Percentiles rank a stretch among this genome's conserved stretches.
phyloP scores from a whole-genome alignment of 106 monocot genomes.

The Narthecium ossifragum region DNA sequence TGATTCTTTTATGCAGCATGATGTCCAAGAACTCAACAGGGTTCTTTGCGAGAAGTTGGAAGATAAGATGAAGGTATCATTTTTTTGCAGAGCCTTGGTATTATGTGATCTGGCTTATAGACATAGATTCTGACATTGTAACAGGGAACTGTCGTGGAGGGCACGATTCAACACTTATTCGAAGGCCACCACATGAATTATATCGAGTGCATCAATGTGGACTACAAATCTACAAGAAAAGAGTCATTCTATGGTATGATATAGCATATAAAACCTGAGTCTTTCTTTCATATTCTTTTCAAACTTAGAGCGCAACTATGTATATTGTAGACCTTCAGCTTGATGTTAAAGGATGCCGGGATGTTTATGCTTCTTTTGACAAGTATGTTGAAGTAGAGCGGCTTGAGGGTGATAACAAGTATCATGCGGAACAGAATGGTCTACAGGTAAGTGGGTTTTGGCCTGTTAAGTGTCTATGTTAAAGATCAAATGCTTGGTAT shows the following conservation, averaged over 20 bases:
- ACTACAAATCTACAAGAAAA: slow-evolving; percentile 83
- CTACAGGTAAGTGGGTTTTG: slow-evolving; percentile 55
- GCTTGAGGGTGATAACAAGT: slow-evolving; percentile 93
- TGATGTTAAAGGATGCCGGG: slow-evolving; percentile 84
- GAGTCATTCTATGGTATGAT: slow-evolving; percentile 87
- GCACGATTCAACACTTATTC: slow-evolving; percentile 89
- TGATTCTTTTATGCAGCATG: slow-evolving; percentile 97
- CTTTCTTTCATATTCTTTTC: no score
- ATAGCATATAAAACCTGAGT: no score
- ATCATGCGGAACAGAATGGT: slow-evolving; percentile 86
- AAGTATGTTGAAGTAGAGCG: slow-evolving; percentile 92
- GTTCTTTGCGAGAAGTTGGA: slow-evolving; percentile 89
- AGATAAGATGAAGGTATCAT: slow-evolving; percentile 80
- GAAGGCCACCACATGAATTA: slow-evolving; percentile 97
- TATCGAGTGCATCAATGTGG: slow-evolving; percentile 89
- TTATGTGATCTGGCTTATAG: neutral
- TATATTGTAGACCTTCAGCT: slow-evolving; percentile 67
- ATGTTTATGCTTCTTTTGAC: slow-evolving; percentile 96
- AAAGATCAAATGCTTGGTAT: no score
- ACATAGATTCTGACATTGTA: slow-evolving; percentile 13
- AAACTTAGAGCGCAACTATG: no score
- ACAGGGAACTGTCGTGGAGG: slow-evolving; percentile 93
- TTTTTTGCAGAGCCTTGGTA: neutral
- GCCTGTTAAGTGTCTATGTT: no score
- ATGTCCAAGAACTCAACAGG: slow-evolving; percentile 86